phyloP scores from a whole-genome alignment of 1,284 basidiomycete genomes.

The Moesziomyces antarcticus region DNA sequence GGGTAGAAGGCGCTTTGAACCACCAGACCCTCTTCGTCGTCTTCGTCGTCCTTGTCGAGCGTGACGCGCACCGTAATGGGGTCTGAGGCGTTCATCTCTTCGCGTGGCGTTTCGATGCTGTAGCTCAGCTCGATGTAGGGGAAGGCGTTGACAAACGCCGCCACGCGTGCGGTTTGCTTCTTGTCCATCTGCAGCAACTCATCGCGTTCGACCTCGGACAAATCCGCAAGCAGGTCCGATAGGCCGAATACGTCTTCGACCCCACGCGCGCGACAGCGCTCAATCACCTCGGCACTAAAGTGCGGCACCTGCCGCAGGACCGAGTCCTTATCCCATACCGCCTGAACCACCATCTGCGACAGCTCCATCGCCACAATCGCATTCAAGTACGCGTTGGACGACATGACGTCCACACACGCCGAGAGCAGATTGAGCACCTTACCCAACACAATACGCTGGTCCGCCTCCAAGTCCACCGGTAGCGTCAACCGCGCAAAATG shows the following conservation, averaged over 20 bases:
- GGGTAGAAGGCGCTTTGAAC: conserved; percentile 95
- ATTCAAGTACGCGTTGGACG: conserved; percentile 91
- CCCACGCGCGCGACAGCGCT: conserved; percentile 76
- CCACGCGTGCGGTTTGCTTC: conserved; percentile 71
- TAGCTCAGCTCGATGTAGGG: conserved; percentile 80
- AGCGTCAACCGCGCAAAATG: conserved; percentile 93
- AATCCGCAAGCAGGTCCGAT: conserved; percentile 59
- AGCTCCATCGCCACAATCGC: conserved; percentile 97
- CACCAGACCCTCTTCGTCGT: conserved; percentile 75
- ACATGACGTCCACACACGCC: conserved; percentile 96
- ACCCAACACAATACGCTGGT: conserved; percentile 85
- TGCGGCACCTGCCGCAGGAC: conserved; percentile 90
- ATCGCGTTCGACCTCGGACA: conserved; percentile 69
- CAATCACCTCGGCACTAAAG: conserved; percentile 80
- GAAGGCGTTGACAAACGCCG: conserved; percentile 75
- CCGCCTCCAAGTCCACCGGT: conserved; percentile 90
- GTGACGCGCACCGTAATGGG: conserved; percentile 84
- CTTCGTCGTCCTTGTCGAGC: conserved; percentile 85
- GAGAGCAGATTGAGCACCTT: conserved; percentile 79
- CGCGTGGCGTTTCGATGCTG: conserved; percentile 74
- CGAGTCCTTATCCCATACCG: conserved; percentile 88
- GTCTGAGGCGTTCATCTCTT: conserved; percentile 73
- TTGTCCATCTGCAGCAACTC: conserved; percentile 85
- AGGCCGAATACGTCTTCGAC: conserved; percentile 64
- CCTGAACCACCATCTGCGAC: conserved; percentile 99